phyloP scores from a whole-genome alignment of 2,329 filamentous ascomycete genomes.

The Fusarium sp. region DNA sequence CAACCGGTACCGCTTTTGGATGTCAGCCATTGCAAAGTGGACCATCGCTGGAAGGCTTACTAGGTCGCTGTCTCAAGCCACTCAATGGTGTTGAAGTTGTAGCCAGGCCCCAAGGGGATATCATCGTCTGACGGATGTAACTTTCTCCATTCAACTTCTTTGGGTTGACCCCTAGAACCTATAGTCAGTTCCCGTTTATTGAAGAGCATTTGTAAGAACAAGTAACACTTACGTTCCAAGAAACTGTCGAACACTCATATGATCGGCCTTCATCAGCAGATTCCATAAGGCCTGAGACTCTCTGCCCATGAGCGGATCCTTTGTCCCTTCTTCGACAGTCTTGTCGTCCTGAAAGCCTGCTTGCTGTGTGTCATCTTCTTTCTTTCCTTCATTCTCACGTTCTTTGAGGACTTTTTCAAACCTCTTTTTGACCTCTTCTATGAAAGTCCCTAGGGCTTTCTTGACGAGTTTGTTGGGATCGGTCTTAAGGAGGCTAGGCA shows the following conservation, averaged over 20 bases:
- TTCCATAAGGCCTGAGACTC: constrained; percentile 4
- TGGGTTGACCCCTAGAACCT: too few species aligned
- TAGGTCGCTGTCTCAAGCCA: constrained; percentile 13
- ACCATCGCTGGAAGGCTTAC: too few species aligned
- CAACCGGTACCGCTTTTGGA: constrained; percentile 8
- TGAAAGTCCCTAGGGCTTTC: neutral
- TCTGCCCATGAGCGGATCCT: too few species aligned
- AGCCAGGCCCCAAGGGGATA: neutral
- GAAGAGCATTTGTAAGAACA: too few species aligned
- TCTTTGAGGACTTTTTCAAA: neutral
- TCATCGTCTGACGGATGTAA: too few species aligned
- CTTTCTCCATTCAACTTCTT: too few species aligned
- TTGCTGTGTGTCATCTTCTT: too few species aligned
- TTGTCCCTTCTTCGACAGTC: too few species aligned
- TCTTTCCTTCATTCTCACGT: too few species aligned
- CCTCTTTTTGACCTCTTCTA: neutral
- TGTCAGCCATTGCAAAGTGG: neutral
- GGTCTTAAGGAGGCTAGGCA: neutral
- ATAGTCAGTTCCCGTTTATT: too few species aligned
- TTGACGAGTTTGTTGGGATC: neutral
- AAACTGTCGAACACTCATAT: constrained; percentile 37
- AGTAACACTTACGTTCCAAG: constrained; percentile 34
- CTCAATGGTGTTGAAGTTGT: constrained; percentile 20
- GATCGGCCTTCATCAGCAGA: constrained; percentile 28
- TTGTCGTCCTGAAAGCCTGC: too few species aligned